Evolutionary conservation across 2,329 filamentous ascomycete species (phyloP).

Genomic region (Neofusicoccum sp.): DNA sequence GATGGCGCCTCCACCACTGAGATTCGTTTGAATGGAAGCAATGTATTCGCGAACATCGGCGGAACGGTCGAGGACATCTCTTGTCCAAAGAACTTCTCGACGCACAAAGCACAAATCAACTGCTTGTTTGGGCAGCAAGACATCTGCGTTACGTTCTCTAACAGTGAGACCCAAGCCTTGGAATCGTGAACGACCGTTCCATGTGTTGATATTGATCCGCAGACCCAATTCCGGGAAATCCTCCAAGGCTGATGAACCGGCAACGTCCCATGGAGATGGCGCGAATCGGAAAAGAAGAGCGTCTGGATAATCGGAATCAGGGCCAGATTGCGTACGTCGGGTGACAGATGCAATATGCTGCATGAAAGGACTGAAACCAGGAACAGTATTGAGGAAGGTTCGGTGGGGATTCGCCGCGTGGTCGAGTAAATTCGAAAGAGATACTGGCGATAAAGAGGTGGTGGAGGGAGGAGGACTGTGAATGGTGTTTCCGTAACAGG

Average conservation of each 20-base stretch:
- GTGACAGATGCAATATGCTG: background rate
- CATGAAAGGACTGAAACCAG: conserved; percentile 6
- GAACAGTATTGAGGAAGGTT: background rate
- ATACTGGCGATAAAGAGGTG: background rate
- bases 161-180: conserved; percentile 26
- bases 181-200: conserved; percentile 21
- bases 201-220: conserved; percentile 22
- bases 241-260: conserved; percentile 3
- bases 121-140: conserved; percentile 31
- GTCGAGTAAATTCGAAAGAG: background rate
- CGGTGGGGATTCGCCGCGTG: background rate
- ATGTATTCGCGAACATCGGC: conserved; percentile 25
- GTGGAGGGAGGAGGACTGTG: background rate
- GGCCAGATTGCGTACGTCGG: background rate
- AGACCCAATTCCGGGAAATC: conserved; percentile 28
- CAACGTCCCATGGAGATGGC: conserved; percentile 9
- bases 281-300: conserved; percentile 9
- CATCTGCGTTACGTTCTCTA: conserved; percentile 27
- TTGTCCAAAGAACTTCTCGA: conserved; percentile 23
- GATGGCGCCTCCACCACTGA: conserved; percentile 22
- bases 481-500: conserved; percentile 1
- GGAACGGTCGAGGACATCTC: background rate
- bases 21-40: conserved; percentile 23
- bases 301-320: background rate
- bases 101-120: conserved; percentile 30